Base-by-base conservation (phyloP, 495 filamentous ascomycete species). In the Penicilliopsis zonata region DNA sequence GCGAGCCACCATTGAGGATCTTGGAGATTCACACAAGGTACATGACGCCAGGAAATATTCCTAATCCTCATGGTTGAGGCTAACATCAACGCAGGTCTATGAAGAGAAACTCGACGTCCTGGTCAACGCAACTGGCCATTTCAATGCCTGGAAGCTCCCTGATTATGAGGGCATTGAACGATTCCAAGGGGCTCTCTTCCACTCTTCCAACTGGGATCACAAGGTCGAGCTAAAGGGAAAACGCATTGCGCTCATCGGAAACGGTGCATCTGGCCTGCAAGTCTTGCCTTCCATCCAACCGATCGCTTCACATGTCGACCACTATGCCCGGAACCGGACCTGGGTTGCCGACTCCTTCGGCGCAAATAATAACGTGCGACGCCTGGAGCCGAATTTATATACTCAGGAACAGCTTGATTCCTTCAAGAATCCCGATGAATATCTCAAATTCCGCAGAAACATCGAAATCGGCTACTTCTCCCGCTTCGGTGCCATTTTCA, bases 291-390 rank as follows among this genome's bases (percentile, higher is more conserved):
- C 61, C 3, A 52, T 76, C n/a, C 57, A 80, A 59, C 61, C 72
- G 50, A 34, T 71, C 42, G 55, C 73, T 42, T 42, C 59, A 46
- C 44, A 74, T 64, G 70, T 61, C 28, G 72, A 75, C 40, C 69
- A 78, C 50, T 83, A 80, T 32, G 73, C 70, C 4, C 67, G 80
- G 13, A 76, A 72, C 38, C 65, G 57, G 18, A 80, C 77, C 1
- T 83, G 79, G 78, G 73, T 85, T n/a, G 67, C 76, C 0, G 65
- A 69, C 19, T 69, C 74, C 9, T 59, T 61, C 36, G 56, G 54
- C 37, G 54, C 61, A 15, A 31, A 38, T 0, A 31, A 38, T 0
- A 53, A 61, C 9, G 49, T 61, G 12, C 52, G 56, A 13, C 54
- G 56, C 9, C 42, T 64, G 0, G 61, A 61, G 28, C 60, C 63